Conservation (phyloP, 2,329 filamentous ascomycete species). For the Fusarium lyarnte region DNA sequence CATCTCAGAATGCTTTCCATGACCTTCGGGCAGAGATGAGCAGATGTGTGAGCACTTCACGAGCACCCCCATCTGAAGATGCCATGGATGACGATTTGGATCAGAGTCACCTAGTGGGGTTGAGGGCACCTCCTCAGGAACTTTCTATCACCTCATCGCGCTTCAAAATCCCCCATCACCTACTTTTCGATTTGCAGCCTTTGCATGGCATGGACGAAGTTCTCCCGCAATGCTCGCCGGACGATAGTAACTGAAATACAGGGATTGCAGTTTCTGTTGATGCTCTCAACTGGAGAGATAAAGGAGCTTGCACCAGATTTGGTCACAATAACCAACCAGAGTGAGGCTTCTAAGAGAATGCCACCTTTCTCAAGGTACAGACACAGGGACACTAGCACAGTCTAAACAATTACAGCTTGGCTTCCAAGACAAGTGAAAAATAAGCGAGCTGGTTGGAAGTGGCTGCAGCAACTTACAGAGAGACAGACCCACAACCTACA, state of each 20-base stretch:
- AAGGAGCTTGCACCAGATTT: constrained; percentile 37
- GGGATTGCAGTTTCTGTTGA: not conserved
- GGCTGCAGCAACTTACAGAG: constrained; percentile 37
- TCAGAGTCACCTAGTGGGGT: constrained; percentile 26
- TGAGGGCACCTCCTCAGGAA: constrained; percentile 20
- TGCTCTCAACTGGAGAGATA: constrained; percentile 6
- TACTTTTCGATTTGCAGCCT: not conserved
- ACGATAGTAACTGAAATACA: constrained; percentile 17
- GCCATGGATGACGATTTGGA: constrained; percentile 38
- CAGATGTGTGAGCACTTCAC: not conserved
- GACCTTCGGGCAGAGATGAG: not conserved
- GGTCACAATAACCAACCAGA: not conserved
- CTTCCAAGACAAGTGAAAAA: constrained; percentile 28
- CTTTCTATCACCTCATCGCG: constrained; percentile 1
- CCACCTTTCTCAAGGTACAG: constrained; percentile 29
- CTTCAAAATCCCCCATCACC: constrained; percentile 1
- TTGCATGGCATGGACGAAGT: not conserved
- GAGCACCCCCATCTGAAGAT: not conserved
- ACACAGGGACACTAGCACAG: constrained; percentile 8
- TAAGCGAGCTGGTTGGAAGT: constrained; percentile 33
- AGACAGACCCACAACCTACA: constrained; percentile 24
- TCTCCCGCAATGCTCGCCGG: constrained; percentile 18
- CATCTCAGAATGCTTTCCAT: not conserved
- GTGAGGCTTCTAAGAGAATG: constrained; percentile 3
- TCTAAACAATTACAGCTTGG: constrained; percentile 26